These are phyloP conservation scores for Kingdonia uniflora DNA, from an alignment of 164 flowering plant species.

Conservation along the genomic window DNA sequence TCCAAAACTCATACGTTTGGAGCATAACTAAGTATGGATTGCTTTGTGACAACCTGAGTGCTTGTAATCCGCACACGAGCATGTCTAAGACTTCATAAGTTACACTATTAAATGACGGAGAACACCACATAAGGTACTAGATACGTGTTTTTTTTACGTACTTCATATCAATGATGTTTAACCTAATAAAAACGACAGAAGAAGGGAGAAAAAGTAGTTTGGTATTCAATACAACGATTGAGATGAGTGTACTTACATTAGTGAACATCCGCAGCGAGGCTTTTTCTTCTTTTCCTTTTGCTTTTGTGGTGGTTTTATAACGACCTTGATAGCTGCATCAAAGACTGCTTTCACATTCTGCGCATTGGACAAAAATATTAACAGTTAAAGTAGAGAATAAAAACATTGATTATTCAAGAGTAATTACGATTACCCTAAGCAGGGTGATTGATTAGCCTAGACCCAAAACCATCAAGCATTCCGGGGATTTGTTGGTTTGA, in stretches of 20 bases:
- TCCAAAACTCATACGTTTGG: too few relatives aligned
- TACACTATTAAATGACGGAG: too few relatives aligned
- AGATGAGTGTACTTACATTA: constrained; percentile 40
- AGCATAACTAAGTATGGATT: too few relatives aligned
- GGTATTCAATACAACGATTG: background rate
- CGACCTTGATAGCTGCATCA: constrained; percentile 93
- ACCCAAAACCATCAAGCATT: too few relatives aligned
- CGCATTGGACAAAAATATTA: constrained; percentile 8
- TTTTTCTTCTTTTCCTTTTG: constrained; percentile 79
- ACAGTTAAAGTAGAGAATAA: too few relatives aligned
- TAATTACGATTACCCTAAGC: too few relatives aligned
- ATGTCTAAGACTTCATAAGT: too few relatives aligned
- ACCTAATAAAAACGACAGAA: background rate
- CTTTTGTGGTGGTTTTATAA: constrained; percentile 81
- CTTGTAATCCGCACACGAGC: too few relatives aligned
- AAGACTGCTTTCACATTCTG: constrained; percentile 97
- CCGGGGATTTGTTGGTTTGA: too few relatives aligned
- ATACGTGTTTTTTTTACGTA: background rate
- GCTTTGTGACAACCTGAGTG: too few relatives aligned
- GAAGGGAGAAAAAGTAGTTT: constrained; percentile 1
- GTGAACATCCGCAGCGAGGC: constrained; percentile 47
- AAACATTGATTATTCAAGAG: too few relatives aligned
- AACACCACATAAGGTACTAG: background rate
- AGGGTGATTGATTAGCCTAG: too few relatives aligned
- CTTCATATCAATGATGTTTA: background rate